A percentile compares a stretch with the other conserved stretches of the same genome.
Evolutionary conservation across 73 alveolate genomes (phyloP).

Genomic region (Blepharisma japonicum): DNA sequence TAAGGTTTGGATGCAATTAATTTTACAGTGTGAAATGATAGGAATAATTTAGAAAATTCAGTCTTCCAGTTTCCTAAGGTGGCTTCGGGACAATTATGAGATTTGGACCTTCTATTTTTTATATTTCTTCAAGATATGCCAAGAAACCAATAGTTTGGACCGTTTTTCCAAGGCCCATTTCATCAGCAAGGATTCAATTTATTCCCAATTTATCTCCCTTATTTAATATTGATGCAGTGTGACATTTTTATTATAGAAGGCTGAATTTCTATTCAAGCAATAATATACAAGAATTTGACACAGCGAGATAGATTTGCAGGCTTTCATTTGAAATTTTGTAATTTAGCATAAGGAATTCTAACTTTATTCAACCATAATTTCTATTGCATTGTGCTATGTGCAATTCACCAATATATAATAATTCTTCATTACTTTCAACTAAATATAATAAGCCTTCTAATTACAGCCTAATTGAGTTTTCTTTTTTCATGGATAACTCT

Average conservation of each 20-base stretch:
- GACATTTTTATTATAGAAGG: constrained; percentile 82
- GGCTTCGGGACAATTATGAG: constrained; percentile 91
- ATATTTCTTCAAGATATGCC: constrained; percentile 84
- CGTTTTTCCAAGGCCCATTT: constrained; percentile 99
- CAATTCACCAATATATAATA: too few species aligned
- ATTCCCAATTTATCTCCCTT: constrained; percentile 77
- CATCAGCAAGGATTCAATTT: constrained; percentile 99
- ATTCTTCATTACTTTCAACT: too few species aligned
- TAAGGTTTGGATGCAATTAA: constrained; percentile 88
- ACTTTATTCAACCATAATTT: too few species aligned
- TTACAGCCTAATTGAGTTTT: too few species aligned
- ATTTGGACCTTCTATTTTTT: constrained; percentile 67
- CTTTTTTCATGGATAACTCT: too few species aligned
- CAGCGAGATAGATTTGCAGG: too few species aligned
- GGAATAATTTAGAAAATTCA: constrained; percentile 92
- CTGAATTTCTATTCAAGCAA: constrained; percentile 62
- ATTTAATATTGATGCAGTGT: constrained; percentile 59
- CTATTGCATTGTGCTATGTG: too few species aligned
- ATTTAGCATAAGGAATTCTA: too few species aligned
- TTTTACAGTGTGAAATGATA: constrained; percentile 76
- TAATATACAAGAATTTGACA: too few species aligned
- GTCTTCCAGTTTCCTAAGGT: constrained; percentile 96
- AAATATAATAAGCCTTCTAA: too few species aligned
- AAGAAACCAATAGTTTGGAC: constrained; percentile 93
- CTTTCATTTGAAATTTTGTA: too few species aligned